Percentiles rank a stretch among this genome's conserved stretches.
Evolutionary conservation across 2,329 filamentous ascomycete species (phyloP).

Genomic region (Exophiala alcalophila): DNA sequence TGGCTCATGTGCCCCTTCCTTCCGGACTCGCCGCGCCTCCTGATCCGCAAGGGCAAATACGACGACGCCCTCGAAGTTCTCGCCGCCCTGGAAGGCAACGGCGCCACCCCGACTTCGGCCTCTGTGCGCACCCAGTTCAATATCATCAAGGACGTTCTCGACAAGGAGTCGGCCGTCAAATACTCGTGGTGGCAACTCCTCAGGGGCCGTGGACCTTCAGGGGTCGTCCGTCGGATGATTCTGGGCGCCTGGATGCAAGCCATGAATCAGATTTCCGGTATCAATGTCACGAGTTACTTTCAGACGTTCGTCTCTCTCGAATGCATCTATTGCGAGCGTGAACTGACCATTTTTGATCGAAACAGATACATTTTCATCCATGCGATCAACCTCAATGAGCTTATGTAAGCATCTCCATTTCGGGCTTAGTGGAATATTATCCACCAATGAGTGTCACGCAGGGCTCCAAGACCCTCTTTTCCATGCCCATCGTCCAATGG

Average conservation of each 20-base stretch:
- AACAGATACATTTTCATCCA: slow-evolving; percentile 45
- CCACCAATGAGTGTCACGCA: no score
- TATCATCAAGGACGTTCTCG: slow-evolving; percentile 40
- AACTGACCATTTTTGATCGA: no score
- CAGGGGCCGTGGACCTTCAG: slow-evolving; percentile 41
- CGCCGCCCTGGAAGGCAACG: slow-evolving; percentile 34
- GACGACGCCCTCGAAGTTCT: slow-evolving; percentile 51
- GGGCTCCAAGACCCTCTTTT: no score
- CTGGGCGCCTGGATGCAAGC: slow-evolving; percentile 45
- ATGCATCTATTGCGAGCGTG: no score
- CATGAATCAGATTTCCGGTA: slow-evolving; percentile 35
- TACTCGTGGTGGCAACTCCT: slow-evolving; percentile 48
- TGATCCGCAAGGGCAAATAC: slow-evolving; percentile 55
- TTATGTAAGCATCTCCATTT: slow-evolving; percentile 17
- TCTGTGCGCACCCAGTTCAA: slow-evolving; percentile 35
- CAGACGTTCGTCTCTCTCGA: slow-evolving; percentile 20
- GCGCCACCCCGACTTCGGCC: slow-evolving; percentile 32
- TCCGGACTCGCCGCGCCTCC: slow-evolving; percentile 56
- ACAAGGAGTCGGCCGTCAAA: slow-evolving; percentile 45
- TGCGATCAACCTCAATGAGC: slow-evolving; percentile 39
- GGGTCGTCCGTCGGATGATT: slow-evolving; percentile 44
- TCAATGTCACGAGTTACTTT: slow-evolving; percentile 33
- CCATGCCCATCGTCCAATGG: no score
- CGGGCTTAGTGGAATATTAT: neutral
- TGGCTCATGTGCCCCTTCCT: slow-evolving; percentile 36